Evolutionary conservation across 805 yeast genomes (phyloP), one percentile per base, ranked within the genome.

Genomic region (Wickerhamiella slavikovae): DNA sequence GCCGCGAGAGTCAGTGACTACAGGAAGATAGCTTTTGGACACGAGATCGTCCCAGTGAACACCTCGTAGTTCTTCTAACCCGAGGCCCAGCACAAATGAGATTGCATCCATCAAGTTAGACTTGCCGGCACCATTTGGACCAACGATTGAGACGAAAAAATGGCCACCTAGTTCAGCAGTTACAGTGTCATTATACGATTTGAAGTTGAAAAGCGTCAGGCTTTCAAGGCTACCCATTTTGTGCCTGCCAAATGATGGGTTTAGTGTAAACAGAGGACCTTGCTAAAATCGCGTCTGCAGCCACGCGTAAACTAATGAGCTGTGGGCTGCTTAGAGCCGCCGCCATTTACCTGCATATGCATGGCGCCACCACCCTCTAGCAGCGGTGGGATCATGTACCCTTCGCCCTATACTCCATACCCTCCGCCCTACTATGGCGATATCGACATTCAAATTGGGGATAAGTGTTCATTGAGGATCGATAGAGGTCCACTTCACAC

Each of bases 111-210:
- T 83, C 70, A 89, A 76, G 47, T 89, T 89, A 24, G 93, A 77
- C 54, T 89, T 89, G 5, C 98, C 98, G 1, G 95, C 76, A 20
- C 98, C 98, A 60, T 89, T 89, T n/a, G 96, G 96, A 1, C 98
- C 98, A 34, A 89, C 77, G 37, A 89, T 78, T 26, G 92, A 73
- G 1, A 93, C 79, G 56, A 89, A 89, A 35, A 64, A 60, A 9
- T 71, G 62, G 18, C 38, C 42, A 1, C 94, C 94, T 51, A 89
- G 76, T 2, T 89, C 92, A 15, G 85, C 66, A 4, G 62, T 60
- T 12, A 79, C 63, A 0, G 65, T 62, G 1, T 93, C 95, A 31
- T 66, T 60, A 47, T 89, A 89, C 1, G 95, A 83, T 55, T 89
- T 89, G 68, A 89, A 89, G 51, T 89, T 80, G 51, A 65, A 58